Evolutionary conservation across 352 stramenopile genomes (phyloP), one percentile per base, ranked within the genome.

Genomic region (Thalassiosira gravida): DNA sequence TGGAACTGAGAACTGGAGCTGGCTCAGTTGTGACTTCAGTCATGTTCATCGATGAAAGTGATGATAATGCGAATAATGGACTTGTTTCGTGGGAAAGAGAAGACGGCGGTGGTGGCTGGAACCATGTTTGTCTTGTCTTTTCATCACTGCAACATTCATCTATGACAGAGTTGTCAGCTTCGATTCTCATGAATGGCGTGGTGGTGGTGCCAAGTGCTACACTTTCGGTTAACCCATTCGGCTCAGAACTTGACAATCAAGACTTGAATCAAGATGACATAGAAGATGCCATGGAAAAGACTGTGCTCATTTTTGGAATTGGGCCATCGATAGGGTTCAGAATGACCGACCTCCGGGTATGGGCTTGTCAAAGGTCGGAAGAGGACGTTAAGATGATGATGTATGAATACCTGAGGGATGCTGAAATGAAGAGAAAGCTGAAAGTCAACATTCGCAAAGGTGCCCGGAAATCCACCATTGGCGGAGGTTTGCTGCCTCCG

Each of bases 331-430:
- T 65, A 42, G 82, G 73, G 7, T 92, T 92, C 32, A 56, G 90
- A 44, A 69, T 94, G 27, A 93, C 90, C 25, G 90, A 94, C 24
- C 69, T 94, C 27, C 80, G 90, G 11, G 68, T 91, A 50, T 94
- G 90, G 90, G 86, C 86, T 32, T 89, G 86, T 30, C 56, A 82
- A 64, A 71, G 90, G 68, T 69, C 67, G n/a, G 77, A 84, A 50
- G 87, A 92, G 52, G 90, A 94, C 77, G 82, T 92, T 32, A 83
- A 83, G 66, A 82, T 88, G 63, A 88, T 92, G 68, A 93, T 94
- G 88, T 87, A 83, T 72, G 88, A 94, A 78, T 89, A 91, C 64
- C 66, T 94, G 20, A 77, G 81, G 24, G 76, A 82, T 66, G 90
- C 90, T 42, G 86, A 93, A 79, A 88, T 85, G 27, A 93, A 91